Base-by-base conservation (phyloP, 306 rosid genomes). In the Comarum palustre region DNA sequence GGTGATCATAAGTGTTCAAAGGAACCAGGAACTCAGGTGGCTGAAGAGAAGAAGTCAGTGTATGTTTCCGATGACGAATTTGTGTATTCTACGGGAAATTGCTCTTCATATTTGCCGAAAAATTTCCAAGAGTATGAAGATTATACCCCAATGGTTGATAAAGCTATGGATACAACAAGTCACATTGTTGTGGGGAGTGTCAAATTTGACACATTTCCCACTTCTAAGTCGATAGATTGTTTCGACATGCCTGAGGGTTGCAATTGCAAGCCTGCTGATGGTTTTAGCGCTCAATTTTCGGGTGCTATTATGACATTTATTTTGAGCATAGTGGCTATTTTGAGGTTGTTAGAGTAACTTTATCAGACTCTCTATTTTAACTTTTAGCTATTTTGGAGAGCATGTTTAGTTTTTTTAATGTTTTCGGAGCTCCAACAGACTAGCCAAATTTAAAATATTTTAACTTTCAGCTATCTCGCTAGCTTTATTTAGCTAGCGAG, bases 301-400 rank as follows among this genome's bases (percentile, higher is more conserved):
- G 38, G 58, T 8, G 66, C 68, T 55, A 54, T 68, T 29, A 68
- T 68, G 69, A 38, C 69, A 24, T 31, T 76, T 12, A 22, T 75
- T 32, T 55, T 54, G 57, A 34, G 61, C 16, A 58, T 32, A 4
- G 50, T 54, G 47, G 24, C 66, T 20, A 38, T 71, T 59, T 59
- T 38, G 22, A 14, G 52, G 31, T 17, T 52, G 29, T 38, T 54
- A n/a, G n/a, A n/a, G n/a, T n/a, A n/a, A n/a, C n/a, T n/a, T n/a
- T n/a, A n/a, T n/a, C n/a, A n/a, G n/a, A n/a, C n/a, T n/a, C n/a
- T n/a, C n/a, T n/a, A n/a, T n/a, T n/a, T n/a, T n/a, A n/a, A n/a
- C n/a, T n/a, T n/a, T n/a, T n/a, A n/a, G n/a, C n/a, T n/a, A n/a
- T n/a, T n/a, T n/a, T n/a, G n/a, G n/a, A n/a, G n/a, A n/a, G n/a